Evolutionary conservation across 805 yeast genomes (phyloP).

Genomic region (Huiozyma naganishii): DNA sequence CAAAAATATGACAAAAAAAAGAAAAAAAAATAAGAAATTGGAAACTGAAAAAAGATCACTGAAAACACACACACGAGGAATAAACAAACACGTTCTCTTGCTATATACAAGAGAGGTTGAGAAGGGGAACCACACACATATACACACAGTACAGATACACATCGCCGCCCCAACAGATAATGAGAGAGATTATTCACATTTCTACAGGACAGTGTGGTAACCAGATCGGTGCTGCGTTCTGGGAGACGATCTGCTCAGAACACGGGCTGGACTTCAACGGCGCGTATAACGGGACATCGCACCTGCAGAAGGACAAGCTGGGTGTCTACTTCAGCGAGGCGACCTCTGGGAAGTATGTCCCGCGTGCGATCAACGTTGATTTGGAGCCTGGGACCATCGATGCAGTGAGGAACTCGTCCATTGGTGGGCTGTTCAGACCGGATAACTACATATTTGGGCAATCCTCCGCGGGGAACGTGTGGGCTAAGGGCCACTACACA

Average conservation of each 20-base stretch:
- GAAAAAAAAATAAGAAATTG: too few relatives aligned
- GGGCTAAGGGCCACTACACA: slow-evolving; percentile 96
- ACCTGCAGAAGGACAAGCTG: slow-evolving; percentile 46
- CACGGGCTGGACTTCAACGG: slow-evolving; percentile 74
- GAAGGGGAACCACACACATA: not conserved
- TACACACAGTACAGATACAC: not conserved
- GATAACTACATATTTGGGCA: slow-evolving; percentile 86
- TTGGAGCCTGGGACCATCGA: slow-evolving; percentile 93
- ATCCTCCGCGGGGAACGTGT: slow-evolving; percentile 88
- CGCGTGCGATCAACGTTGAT: slow-evolving; percentile 86
- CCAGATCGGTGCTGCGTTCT: slow-evolving; percentile 92
- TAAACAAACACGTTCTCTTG: too few relatives aligned
- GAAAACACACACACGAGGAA: too few relatives aligned
- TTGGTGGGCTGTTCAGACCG: slow-evolving; percentile 83
- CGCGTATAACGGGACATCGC: slow-evolving; percentile 48
- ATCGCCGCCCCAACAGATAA: slow-evolving; percentile 1
- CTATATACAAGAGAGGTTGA: too few relatives aligned
- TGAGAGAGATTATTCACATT: slow-evolving; percentile 62
- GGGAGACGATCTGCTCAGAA: slow-evolving; percentile 87
- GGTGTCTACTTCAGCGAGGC: slow-evolving; percentile 87
- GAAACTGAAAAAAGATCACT: too few relatives aligned
- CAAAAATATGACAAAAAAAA: too few relatives aligned
- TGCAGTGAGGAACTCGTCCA: slow-evolving; percentile 65
- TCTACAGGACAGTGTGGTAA: slow-evolving; percentile 99
- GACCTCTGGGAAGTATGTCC: slow-evolving; percentile 78